A percentile compares a stretch with the other conserved stretches of the same genome.
These are phyloP conservation scores for Senecio squalidus DNA, from an alignment of 140 eudicot genomes.

Conservation along the genomic window DNA sequence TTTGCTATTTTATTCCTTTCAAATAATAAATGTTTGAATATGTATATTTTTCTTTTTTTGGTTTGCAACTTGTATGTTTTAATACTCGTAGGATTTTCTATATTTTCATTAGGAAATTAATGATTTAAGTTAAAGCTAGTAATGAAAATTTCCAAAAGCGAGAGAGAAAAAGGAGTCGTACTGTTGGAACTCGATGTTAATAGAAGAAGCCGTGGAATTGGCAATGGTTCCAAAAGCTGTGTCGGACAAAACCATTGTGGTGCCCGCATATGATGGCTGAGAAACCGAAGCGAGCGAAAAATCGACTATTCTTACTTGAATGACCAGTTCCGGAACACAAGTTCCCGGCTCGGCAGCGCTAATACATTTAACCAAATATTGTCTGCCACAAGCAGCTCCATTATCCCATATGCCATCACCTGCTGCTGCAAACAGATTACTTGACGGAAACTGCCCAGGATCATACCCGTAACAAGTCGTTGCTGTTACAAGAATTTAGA, in stretches of 20 bases:
- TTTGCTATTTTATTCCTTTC: too few species aligned
- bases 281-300: conserved; percentile 27
- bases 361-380: conserved; percentile 55
- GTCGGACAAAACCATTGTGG: conserved; percentile 51
- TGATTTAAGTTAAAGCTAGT: background rate
- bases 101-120: background rate
- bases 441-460: conserved; percentile 50
- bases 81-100: too few species aligned
- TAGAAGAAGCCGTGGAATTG: conserved; percentile 16
- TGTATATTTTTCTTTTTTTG: too few species aligned
- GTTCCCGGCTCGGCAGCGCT: conserved; percentile 37
- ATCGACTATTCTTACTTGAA: conserved; percentile 51
- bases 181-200: conserved; percentile 65
- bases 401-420: conserved; percentile 71
- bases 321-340: conserved; percentile 33
- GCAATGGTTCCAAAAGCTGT: conserved; percentile 51
- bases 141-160: background rate
- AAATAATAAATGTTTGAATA: too few species aligned
- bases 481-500: conserved; percentile 20
- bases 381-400: conserved; percentile 66
- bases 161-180: conserved; percentile 14
- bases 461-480: conserved; percentile 47
- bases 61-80: too few species aligned
- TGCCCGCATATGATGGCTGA: conserved; percentile 16
- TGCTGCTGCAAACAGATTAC: conserved; percentile 57